Conservation (phyloP, 2,329 filamentous ascomycete genomes). For the Claviceps paspali region DNA sequence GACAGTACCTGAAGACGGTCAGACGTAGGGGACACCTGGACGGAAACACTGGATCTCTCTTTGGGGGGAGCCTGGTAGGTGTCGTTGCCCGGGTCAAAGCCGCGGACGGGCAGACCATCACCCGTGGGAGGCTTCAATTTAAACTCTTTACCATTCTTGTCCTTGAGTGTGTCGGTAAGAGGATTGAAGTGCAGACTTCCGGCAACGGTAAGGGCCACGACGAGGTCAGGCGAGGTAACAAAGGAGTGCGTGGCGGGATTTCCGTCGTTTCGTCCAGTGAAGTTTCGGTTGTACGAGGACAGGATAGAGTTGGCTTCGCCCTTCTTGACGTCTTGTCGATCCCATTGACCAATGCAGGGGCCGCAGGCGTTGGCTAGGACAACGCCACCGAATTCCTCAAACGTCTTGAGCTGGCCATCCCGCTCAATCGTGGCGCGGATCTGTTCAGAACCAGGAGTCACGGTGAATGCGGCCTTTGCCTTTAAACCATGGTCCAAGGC, state of each 20-base stretch:
- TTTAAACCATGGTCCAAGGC: conserved; percentile 87
- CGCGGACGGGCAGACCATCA: conserved; percentile 60
- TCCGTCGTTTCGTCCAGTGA: conserved; percentile 92
- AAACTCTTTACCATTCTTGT: conserved; percentile 94
- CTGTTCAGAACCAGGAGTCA: conserved; percentile 94
- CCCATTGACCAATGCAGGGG: conserved; percentile 90
- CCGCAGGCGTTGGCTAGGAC: conserved; percentile 93
- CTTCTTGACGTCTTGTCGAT: conserved; percentile 86
- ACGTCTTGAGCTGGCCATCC: conserved; percentile 82
- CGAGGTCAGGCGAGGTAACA: conserved; percentile 79
- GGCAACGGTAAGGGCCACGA: conserved; percentile 73
- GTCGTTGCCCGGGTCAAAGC: conserved; percentile 82
- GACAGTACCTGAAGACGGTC: conserved; percentile 88
- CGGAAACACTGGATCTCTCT: conserved; percentile 56
- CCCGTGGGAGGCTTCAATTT: conserved; percentile 67
- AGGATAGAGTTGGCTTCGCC: conserved; percentile 92
- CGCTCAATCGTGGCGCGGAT: conserved; percentile 85
- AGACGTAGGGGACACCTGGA: conserved; percentile 74
- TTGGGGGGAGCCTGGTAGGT: conserved; percentile 91
- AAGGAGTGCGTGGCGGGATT: conserved; percentile 93
- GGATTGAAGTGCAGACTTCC: conserved; percentile 90
- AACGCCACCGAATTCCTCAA: conserved; percentile 90
- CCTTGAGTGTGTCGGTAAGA: conserved; percentile 79
- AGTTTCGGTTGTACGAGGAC: conserved; percentile 99
- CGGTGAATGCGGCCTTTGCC: conserved; percentile 82